Conservation (phyloP, 495 filamentous ascomycete species). For the Jackrogersella minutella region DNA sequence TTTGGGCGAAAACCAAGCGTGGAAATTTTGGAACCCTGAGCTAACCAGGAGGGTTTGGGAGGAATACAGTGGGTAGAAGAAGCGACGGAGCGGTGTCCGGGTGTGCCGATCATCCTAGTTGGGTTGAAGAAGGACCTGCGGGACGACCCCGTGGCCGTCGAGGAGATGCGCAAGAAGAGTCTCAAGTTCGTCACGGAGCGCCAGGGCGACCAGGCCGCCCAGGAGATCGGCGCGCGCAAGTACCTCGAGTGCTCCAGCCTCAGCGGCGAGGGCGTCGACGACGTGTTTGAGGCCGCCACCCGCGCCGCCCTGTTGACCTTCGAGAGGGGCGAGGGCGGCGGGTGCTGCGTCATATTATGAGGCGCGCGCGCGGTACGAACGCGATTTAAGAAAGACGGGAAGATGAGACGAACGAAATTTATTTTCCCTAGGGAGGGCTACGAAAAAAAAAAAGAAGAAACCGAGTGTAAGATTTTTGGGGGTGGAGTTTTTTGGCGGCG, state of each 20-base stretch:
- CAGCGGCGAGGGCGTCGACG: slow-evolving; percentile 97
- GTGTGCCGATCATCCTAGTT: slow-evolving; percentile 94
- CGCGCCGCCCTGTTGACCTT: slow-evolving; percentile 92
- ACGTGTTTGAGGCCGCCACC: slow-evolving; percentile 98
- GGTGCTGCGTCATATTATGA: slow-evolving; percentile 95
- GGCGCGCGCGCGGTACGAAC: too few species aligned
- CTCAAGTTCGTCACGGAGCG: slow-evolving; percentile 82
- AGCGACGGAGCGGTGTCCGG: slow-evolving; percentile 91
- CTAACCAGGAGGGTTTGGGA: slow-evolving; percentile 21
- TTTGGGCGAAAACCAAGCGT: neutral
- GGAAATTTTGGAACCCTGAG: neutral
- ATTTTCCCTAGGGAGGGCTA: neutral
- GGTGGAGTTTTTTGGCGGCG: slow-evolving; percentile 23
- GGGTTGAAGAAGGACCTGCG: slow-evolving; percentile 98
- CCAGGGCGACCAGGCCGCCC: slow-evolving; percentile 80
- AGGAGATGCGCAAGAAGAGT: slow-evolving; percentile 97
- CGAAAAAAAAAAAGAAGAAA: too few species aligned
- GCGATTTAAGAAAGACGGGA: too few species aligned
- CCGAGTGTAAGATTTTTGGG: slow-evolving; percentile 12
- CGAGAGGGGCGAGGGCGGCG: slow-evolving; percentile 81
- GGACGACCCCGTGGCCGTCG: slow-evolving; percentile 89
- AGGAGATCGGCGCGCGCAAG: slow-evolving; percentile 88
- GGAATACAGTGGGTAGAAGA: slow-evolving; percentile 87
- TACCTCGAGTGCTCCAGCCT: slow-evolving; percentile 97
- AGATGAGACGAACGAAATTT: slow-evolving; percentile 1